These are phyloP conservation scores for Grosmannia penicillata DNA, from an alignment of 2,329 filamentous ascomycete genomes.

Conservation along the genomic window DNA sequence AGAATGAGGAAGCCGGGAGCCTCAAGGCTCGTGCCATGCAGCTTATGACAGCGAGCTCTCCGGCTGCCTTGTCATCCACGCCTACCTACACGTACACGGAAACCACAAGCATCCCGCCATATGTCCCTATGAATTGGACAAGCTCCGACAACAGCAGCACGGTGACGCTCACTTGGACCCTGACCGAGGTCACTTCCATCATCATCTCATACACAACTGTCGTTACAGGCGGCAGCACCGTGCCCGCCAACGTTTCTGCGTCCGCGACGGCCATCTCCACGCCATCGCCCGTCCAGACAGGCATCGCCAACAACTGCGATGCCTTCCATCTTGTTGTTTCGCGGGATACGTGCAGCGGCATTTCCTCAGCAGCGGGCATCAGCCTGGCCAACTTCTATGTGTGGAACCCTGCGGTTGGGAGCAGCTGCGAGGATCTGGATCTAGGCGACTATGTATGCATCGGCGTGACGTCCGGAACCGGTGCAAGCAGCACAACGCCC, in stretches of 20 bases:
- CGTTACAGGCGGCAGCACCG: background rate
- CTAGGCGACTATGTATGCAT: background rate
- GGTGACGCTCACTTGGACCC: background rate
- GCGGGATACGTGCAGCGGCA: slow-evolving; percentile 3
- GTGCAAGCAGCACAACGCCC: background rate
- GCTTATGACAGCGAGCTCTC: too few species aligned
- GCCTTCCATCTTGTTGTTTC: slow-evolving; percentile 1
- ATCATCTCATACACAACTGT: background rate
- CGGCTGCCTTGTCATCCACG: background rate
- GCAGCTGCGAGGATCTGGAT: background rate
- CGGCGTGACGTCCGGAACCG: background rate
- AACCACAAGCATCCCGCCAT: background rate
- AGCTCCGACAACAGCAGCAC: background rate
- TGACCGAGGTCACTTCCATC: background rate
- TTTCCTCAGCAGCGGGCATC: background rate
- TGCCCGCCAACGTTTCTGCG: too few species aligned
- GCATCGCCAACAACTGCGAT: slow-evolving; percentile 4
- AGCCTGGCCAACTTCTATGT: slow-evolving; percentile 1
- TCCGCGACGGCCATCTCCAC: background rate
- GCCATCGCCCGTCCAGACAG: background rate
- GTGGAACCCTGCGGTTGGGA: slow-evolving; percentile 4
- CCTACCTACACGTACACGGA: background rate
- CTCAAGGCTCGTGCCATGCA: too few species aligned
- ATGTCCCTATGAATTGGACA: background rate
- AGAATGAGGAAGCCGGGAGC: too few species aligned